Percentiles rank a stretch among this genome's conserved stretches.
phyloP scores from a whole-genome alignment of 2,329 filamentous ascomycete genomes.

The Diaporthe caulivora region DNA sequence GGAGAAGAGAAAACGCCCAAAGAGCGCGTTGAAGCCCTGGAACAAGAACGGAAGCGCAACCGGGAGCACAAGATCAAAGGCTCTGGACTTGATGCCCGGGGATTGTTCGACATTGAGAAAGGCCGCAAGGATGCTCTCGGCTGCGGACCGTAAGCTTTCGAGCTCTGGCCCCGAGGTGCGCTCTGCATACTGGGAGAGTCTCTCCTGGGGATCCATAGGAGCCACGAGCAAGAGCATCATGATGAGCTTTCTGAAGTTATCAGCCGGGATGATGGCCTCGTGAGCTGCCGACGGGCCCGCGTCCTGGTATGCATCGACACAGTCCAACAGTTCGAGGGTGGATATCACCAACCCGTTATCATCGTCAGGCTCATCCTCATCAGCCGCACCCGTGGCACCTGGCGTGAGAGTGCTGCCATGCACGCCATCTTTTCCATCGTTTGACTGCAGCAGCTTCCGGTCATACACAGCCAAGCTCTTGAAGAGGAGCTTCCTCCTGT shows the following conservation, averaged over 20 bases:
- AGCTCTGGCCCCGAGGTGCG: conserved; percentile 69
- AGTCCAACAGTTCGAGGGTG: conserved; percentile 76
- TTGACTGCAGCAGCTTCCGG: conserved; percentile 60
- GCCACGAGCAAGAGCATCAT: conserved; percentile 78
- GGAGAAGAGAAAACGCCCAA: conserved; percentile 82
- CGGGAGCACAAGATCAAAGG: conserved; percentile 72
- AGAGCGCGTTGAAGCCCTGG: conserved; percentile 74
- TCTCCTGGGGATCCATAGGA: conserved; percentile 74
- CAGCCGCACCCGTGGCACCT: conserved; percentile 56
- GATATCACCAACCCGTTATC: conserved; percentile 76
- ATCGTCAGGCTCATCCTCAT: conserved; percentile 54
- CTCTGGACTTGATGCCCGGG: conserved; percentile 71
- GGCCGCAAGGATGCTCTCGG: conserved; percentile 74
- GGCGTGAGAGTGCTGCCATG: conserved; percentile 34
- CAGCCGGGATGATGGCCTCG: conserved; percentile 78
- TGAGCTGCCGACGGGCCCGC: conserved; percentile 64
- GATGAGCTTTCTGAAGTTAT: conserved; percentile 78
- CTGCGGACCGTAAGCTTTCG: conserved; percentile 69
- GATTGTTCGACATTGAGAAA: conserved; percentile 75
- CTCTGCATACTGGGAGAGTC: conserved; percentile 70
- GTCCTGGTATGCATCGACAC: conserved; percentile 70
- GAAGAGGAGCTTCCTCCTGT: conserved; percentile 75
- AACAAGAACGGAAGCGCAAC: conserved; percentile 76
- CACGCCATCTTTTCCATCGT: conserved; percentile 42
- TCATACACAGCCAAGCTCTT: conserved; percentile 80